Conservation (phyloP, 2,329 filamentous ascomycete genomes). For the Exserohilum rostratum region DNA sequence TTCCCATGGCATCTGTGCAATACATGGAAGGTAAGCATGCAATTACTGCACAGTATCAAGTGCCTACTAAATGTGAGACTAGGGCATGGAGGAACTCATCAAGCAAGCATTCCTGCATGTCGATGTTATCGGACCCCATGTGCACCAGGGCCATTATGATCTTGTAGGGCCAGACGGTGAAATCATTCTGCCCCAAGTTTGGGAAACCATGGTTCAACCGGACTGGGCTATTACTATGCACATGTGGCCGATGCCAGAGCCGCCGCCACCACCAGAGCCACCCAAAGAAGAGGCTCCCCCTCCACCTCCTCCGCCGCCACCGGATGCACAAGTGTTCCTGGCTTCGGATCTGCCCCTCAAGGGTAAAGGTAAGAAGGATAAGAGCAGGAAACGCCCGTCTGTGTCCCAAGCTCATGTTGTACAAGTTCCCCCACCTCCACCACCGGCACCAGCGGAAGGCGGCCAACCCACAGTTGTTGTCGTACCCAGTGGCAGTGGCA, state of each 20-base stretch:
- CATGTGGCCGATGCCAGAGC: constrained; percentile 56
- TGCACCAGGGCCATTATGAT: constrained; percentile 56
- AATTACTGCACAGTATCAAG: neutral
- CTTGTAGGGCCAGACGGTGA: constrained; percentile 56
- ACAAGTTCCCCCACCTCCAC: constrained; percentile 13
- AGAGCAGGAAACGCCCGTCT: constrained; percentile 23
- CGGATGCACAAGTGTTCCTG: constrained; percentile 21
- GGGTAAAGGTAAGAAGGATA: constrained; percentile 20
- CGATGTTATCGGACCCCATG: constrained; percentile 54
- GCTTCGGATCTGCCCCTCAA: constrained; percentile 20
- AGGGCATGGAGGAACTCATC: constrained; percentile 58
- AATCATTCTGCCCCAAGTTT: constrained; percentile 57
- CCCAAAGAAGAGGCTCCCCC: constrained; percentile 12
- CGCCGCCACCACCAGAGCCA: constrained; percentile 22
- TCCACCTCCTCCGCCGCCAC: constrained; percentile 22
- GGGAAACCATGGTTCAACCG: constrained; percentile 56
- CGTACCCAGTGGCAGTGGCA: constrained; percentile 7
- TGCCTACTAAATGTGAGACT: constrained; percentile 69
- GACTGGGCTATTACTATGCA: constrained; percentile 58
- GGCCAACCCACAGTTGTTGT: constrained; percentile 15
- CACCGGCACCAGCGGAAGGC: constrained; percentile 11
- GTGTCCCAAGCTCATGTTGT: constrained; percentile 16
- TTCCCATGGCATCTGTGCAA: constrained; percentile 38
- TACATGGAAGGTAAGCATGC: constrained; percentile 51
- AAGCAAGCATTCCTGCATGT: constrained; percentile 57